A percentile compares a stretch with the other conserved stretches of the same genome.
These are phyloP conservation scores for Myxozyma geophila DNA, from an alignment of 805 yeast genomes.

Conservation along the genomic window DNA sequence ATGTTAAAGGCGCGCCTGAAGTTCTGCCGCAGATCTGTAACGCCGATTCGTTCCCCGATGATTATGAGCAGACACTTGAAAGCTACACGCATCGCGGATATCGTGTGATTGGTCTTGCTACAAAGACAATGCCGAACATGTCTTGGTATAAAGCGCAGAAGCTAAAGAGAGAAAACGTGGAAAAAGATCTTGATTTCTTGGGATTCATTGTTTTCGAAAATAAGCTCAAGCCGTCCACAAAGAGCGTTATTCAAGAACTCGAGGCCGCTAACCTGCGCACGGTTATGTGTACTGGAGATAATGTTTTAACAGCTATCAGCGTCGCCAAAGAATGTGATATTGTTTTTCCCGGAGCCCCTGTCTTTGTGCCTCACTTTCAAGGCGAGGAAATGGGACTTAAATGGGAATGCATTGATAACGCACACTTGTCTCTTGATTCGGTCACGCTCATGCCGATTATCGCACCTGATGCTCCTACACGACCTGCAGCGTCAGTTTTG, in stretches of 20 bases:
- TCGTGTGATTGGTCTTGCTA: slow-evolving; percentile 94
- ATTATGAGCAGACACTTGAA: slow-evolving; percentile 74
- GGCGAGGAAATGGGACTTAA: slow-evolving; percentile 33
- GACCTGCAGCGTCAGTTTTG: slow-evolving; percentile 45
- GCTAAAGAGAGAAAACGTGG: slow-evolving; percentile 66
- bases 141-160: slow-evolving; percentile 58
- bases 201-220: slow-evolving; percentile 95
- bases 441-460: slow-evolving; percentile 52
- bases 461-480: slow-evolving; percentile 29
- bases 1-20: slow-evolving; percentile 97
- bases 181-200: slow-evolving; percentile 67
- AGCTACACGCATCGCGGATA: slow-evolving; percentile 91
- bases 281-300: slow-evolving; percentile 98
- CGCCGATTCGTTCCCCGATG: slow-evolving; percentile 69
- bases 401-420: slow-evolving; percentile 52
- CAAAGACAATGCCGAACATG: slow-evolving; percentile 53
- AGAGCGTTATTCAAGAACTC: slow-evolving; percentile 61
- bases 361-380: slow-evolving; percentile 65
- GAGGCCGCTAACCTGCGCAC: slow-evolving; percentile 75
- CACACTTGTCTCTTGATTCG: slow-evolving; percentile 62
- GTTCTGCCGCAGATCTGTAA: slow-evolving; percentile 79
- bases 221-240: slow-evolving; percentile 74
- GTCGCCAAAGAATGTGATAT: slow-evolving; percentile 86
- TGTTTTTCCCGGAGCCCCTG: slow-evolving; percentile 52
- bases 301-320: slow-evolving; percentile 89